Evolutionary conservation across 495 filamentous ascomycete genomes (phyloP), one percentile per base, ranked within the genome.

Genomic region (Aspergillus bridgeri): DNA sequence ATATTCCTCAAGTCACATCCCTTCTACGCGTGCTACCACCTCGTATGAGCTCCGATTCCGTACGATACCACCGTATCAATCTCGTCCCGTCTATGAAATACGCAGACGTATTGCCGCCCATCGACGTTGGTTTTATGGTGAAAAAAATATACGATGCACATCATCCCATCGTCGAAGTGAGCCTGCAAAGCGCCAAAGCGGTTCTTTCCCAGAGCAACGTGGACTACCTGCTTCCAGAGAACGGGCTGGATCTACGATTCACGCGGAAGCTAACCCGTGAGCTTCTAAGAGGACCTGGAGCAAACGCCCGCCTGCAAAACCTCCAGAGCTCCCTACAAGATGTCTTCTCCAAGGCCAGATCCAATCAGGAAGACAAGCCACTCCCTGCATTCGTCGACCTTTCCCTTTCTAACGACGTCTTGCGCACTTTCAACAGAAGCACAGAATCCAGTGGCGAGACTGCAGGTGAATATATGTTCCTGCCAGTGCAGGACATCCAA

Each of bases 141-240:
- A 62, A 56, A 3, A 20, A 24, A 49, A 48, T 19, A 15, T 19
- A 33, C 23, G 13, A 29, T 6, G 24, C 19, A 7, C 20, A 47
- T 9, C 20, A 47, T 9, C 21, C 48, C 4, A 57, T 55, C 6
- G 25, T 55, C 5, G 54, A 60, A 25, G 58, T 69, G 11, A 54
- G 54, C 3, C 42, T 76, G 21, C 59, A 50, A 19, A 70, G 61
- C 18, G 59, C 69, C n/a, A 74, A 71, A 42, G 61, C 67, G 0
- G 59, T 79, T 21, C 38, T 69, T 13, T 24, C 52, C 17, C 64
- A 71, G 22, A 75, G 56, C 47, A 69, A 61, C 38, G 65, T 77
- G 13, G 75, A 79, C 48, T 77, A 75, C 54, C 64, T 79, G 11
- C 65, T 79, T 13, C 76, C 76, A 3, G 76, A 79, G 58, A 69